Evolutionary conservation across 495 filamentous ascomycete species (phyloP).

Genomic region (Sphaerosporella brunnea): DNA sequence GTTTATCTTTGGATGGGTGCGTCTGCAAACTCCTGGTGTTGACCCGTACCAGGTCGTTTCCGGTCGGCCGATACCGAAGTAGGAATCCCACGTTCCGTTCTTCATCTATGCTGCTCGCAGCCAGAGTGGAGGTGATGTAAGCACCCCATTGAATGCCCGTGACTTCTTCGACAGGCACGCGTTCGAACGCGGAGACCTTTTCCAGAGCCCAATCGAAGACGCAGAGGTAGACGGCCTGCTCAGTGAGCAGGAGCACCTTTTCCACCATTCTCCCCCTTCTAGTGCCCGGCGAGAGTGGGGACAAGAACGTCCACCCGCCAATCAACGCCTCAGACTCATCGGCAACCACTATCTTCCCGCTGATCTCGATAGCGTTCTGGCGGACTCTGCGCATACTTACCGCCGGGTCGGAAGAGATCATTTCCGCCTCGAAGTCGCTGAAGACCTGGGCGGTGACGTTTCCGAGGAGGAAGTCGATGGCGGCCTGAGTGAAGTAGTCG

Average conservation of each 20-base stretch:
- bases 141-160: slow-evolving; percentile 54
- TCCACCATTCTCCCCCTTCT: slow-evolving; percentile 67
- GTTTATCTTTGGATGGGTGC: too few relatives aligned
- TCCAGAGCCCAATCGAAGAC: slow-evolving; percentile 84
- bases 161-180: slow-evolving; percentile 60
- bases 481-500: slow-evolving; percentile 87
- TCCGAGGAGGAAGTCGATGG: slow-evolving; percentile 85
- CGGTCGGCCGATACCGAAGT: slow-evolving; percentile 52
- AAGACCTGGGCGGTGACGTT: slow-evolving; percentile 70
- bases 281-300: slow-evolving; percentile 34
- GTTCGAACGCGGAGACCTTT: slow-evolving; percentile 76
- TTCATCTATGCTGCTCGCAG: slow-evolving; percentile 54
- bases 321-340: slow-evolving; percentile 67
- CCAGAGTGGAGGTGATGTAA: slow-evolving; percentile 76
- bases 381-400: slow-evolving; percentile 67
- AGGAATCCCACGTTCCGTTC: slow-evolving; percentile 66
- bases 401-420: slow-evolving; percentile 75
- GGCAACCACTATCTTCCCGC: slow-evolving; percentile 64
- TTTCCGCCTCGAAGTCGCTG: slow-evolving; percentile 72
- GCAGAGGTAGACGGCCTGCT: slow-evolving; percentile 67
- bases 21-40: slow-evolving; percentile 51
- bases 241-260: slow-evolving; percentile 67
- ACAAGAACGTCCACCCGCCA: slow-evolving; percentile 64
- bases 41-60: slow-evolving; percentile 42
- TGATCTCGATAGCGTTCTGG: slow-evolving; percentile 74